These are phyloP conservation scores for Chrysoporthe austroafricana DNA, from an alignment of 2,329 filamentous ascomycete genomes.

Conservation along the genomic window DNA sequence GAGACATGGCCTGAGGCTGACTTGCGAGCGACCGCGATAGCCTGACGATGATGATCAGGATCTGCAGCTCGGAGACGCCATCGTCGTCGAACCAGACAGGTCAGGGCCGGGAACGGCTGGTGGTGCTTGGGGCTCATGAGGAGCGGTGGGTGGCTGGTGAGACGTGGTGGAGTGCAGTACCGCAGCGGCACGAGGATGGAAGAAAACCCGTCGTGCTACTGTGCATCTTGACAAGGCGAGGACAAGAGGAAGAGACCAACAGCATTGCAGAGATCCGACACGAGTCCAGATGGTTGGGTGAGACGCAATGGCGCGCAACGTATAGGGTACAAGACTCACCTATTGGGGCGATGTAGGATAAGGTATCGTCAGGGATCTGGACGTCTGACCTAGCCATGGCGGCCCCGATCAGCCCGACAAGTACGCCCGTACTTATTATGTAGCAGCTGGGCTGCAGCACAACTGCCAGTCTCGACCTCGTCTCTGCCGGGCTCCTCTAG, in stretches of 20 bases:
- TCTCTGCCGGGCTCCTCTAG: neutral
- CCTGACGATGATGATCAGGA: neutral
- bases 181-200: conserved; percentile 29
- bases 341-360: conserved; percentile 58
- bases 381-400: conserved; percentile 47
- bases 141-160: conserved; percentile 9
- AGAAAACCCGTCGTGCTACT: conserved; percentile 27
- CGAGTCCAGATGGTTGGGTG: conserved; percentile 54
- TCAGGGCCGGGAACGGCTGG: neutral
- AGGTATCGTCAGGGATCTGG: conserved; percentile 52
- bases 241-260: conserved; percentile 48
- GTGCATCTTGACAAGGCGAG: conserved; percentile 31
- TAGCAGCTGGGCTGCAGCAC: neutral
- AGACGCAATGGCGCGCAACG: conserved; percentile 36
- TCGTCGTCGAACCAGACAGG: neutral
- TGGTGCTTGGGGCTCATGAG: neutral
- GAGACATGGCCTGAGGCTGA: neutral
- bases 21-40: neutral
- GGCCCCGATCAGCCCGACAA: conserved; percentile 24
- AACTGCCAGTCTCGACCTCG: neutral
- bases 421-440: no score
- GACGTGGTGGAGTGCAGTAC: conserved; percentile 29
- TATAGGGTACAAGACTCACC: conserved; percentile 48
- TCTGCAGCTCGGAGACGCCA: conserved; percentile 6
- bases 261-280: conserved; percentile 46